These are phyloP conservation scores for Boletus subparvulus DNA, from an alignment of 768 basidiomycete species.

Conservation along the genomic window DNA sequence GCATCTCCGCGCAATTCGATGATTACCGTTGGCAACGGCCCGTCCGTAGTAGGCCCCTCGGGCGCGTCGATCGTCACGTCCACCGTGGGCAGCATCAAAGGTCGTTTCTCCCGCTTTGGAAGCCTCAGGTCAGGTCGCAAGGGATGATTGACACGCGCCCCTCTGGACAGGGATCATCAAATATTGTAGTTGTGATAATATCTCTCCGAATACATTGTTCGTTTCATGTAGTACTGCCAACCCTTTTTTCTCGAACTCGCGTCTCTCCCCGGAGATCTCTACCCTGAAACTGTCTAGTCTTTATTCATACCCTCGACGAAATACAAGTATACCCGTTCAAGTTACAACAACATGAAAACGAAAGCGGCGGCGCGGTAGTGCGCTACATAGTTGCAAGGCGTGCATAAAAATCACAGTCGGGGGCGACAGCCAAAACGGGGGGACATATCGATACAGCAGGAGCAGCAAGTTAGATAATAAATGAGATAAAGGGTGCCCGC, in stretches of 20 bases:
- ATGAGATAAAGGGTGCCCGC: conserved; percentile 1
- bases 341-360: conserved; percentile 16
- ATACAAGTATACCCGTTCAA: conserved; percentile 19
- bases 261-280: conserved; percentile 3
- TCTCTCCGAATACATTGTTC: neutral
- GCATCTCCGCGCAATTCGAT: conserved; percentile 74
- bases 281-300: conserved; percentile 5
- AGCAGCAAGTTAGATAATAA: conserved; percentile 27
- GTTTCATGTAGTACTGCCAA: conserved; percentile 2
- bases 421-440: neutral
- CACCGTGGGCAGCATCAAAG: conserved; percentile 66
- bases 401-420: conserved; percentile 8
- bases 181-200: conserved; percentile 2
- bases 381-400: conserved; percentile 2
- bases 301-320: conserved; percentile 20
- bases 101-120: conserved; percentile 74
- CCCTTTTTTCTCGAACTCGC: neutral
- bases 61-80: conserved; percentile 63
- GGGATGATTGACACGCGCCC: conserved; percentile 11
- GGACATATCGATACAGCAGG: conserved; percentile 29
- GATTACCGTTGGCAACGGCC: conserved; percentile 64
- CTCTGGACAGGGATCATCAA: too few species aligned
- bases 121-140: conserved; percentile 58
- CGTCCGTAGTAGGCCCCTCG: conserved; percentile 36
- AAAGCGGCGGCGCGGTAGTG: conserved; percentile 7